These are phyloP conservation scores for Arthrobotrys iridis DNA, from an alignment of 2,329 filamentous ascomycete genomes.

Conservation along the genomic window DNA sequence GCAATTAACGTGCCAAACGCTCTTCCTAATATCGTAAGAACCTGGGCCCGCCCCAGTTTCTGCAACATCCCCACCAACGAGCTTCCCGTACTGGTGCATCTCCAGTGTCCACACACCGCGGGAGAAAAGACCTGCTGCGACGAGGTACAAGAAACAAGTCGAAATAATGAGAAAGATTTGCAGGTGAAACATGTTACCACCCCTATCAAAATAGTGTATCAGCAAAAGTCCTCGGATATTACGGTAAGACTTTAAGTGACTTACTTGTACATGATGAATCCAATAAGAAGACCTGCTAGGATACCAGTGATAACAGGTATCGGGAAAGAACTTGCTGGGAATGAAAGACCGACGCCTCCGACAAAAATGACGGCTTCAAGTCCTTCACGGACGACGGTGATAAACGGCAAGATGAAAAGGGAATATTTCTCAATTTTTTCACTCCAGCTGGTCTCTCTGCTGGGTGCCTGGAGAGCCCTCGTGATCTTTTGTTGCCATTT, in stretches of 20 bases:
- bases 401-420: conserved; percentile 86
- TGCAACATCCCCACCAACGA: conserved; percentile 70
- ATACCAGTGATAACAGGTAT: conserved; percentile 79
- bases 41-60: conserved; percentile 75
- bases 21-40: conserved; percentile 80
- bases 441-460: conserved; percentile 63
- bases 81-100: conserved; percentile 72
- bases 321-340: conserved; percentile 79
- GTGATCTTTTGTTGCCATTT: conserved; percentile 89
- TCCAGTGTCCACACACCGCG: conserved; percentile 80
- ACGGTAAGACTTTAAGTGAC: conserved; percentile 58
- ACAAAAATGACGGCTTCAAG: conserved; percentile 88
- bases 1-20: conserved; percentile 87
- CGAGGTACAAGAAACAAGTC: conserved; percentile 84
- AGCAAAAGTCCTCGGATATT: conserved; percentile 35
- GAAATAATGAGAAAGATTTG: conserved; percentile 84
- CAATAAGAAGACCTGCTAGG: conserved; percentile 72
- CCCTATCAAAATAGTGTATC: conserved; percentile 57
- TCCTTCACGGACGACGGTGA: conserved; percentile 86
- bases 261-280: conserved; percentile 81
- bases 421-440: conserved; percentile 80
- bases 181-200: conserved; percentile 72
- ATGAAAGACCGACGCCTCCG: conserved; percentile 80
- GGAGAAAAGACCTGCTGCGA: conserved; percentile 83
- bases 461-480: conserved; percentile 70